Evolutionary conservation across 2,329 filamentous ascomycete species (phyloP).

Genomic region (Fusarium goolgardi): DNA sequence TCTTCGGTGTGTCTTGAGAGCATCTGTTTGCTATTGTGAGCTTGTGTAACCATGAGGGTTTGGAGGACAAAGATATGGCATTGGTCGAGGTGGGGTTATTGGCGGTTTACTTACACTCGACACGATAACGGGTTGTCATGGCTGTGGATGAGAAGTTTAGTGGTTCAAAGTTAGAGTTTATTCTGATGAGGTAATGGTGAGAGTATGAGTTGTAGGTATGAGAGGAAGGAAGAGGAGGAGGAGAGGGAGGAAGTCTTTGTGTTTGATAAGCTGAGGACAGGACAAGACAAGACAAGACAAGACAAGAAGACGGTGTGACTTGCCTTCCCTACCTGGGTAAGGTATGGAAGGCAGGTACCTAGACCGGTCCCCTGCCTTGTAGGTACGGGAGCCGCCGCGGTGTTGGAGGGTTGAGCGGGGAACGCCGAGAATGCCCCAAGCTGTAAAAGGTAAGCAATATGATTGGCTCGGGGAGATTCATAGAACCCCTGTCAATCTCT

Average conservation of each 20-base stretch:
- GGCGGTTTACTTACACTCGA: conserved; percentile 69
- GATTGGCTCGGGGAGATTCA: conserved; percentile 35
- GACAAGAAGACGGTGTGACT: conserved; percentile 41
- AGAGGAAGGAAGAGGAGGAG: neutral
- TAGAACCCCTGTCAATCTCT: conserved; percentile 25
- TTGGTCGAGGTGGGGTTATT: conserved; percentile 9
- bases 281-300: conserved; percentile 13
- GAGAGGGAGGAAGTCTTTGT: conserved; percentile 7
- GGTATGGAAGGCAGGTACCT: conserved; percentile 1
- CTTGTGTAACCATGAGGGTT: conserved; percentile 21
- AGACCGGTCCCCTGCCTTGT: conserved; percentile 11
- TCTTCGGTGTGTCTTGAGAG: conserved; percentile 83
- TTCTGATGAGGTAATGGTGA: neutral
- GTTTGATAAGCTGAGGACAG: conserved; percentile 13
- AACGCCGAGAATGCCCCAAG: conserved; percentile 38
- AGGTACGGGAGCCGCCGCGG: conserved; percentile 41
- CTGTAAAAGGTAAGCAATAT: neutral
- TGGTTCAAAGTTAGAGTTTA: neutral
- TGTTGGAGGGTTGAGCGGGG: conserved; percentile 44
- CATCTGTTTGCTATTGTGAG: conserved; percentile 58
- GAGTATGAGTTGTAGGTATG: neutral
- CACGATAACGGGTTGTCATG: conserved; percentile 74
- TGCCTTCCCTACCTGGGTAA: conserved; percentile 29
- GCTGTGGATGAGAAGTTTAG: neutral
- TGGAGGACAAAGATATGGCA: neutral